A percentile compares a stretch with the other conserved stretches of the same genome.
Evolutionary conservation across 2,329 filamentous ascomycete species (phyloP).

Genomic region (Graphilbum fragrans): DNA sequence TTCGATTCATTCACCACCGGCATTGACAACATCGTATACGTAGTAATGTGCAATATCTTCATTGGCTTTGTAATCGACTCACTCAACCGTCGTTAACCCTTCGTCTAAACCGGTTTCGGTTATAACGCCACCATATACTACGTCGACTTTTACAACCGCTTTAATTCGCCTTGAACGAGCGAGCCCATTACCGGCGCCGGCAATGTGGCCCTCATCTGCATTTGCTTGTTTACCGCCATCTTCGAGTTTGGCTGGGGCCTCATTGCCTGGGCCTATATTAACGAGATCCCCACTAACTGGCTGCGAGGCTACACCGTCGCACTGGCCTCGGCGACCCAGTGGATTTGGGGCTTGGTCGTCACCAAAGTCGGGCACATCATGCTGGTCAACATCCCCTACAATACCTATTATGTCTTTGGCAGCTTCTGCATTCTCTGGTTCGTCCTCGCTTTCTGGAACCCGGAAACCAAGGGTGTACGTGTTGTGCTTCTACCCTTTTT

Average conservation of each 20-base stretch:
- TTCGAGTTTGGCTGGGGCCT: constrained; percentile 69
- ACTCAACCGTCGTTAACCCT: constrained; percentile 11
- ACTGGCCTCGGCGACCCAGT: constrained; percentile 52
- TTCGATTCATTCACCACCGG: constrained; percentile 49
- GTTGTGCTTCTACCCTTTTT: constrained; percentile 17
- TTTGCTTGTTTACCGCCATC: constrained; percentile 63
- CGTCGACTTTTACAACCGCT: constrained; percentile 43
- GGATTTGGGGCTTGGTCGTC: constrained; percentile 48
- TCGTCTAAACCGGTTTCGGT: constrained; percentile 13
- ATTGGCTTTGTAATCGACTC: constrained; percentile 11
- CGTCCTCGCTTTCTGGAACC: constrained; percentile 16
- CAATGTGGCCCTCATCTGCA: constrained; percentile 55
- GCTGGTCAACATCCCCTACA: constrained; percentile 50
- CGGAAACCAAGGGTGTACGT: constrained; percentile 9
- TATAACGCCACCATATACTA: constrained; percentile 19
- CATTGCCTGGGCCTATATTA: constrained; percentile 60
- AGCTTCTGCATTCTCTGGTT: constrained; percentile 45
- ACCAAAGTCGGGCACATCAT: constrained; percentile 59
- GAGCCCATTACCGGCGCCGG: constrained; percentile 50
- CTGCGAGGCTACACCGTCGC: constrained; percentile 59
- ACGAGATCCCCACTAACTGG: constrained; percentile 61
- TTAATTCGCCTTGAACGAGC: constrained; percentile 18
- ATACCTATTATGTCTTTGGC: constrained; percentile 61
- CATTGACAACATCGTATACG: constrained; percentile 50
- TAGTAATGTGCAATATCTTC: constrained; percentile 33